phyloP scores from a whole-genome alignment of 23 red algal genomes.

The Gracilariopsis chorda region DNA sequence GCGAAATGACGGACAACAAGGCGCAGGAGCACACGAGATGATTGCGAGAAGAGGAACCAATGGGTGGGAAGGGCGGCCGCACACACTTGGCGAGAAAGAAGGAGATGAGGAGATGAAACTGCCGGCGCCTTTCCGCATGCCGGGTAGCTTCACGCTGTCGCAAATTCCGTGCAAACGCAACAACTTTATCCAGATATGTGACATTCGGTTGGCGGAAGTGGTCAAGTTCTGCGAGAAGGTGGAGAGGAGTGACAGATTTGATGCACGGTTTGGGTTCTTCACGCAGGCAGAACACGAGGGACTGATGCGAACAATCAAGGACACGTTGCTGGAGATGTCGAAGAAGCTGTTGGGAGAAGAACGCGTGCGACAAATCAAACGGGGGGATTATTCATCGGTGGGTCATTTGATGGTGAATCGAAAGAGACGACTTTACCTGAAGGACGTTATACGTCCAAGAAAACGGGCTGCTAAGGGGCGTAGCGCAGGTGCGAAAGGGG shows the following conservation, averaged over 20 bases:
- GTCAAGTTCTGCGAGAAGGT: not conserved
- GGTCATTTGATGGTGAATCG: not conserved
- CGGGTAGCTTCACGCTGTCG: not conserved
- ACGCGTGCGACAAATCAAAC: not conserved
- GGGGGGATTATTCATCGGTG: not conserved
- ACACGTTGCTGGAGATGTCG: not conserved
- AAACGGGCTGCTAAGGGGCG: not conserved
- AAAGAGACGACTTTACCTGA: not conserved
- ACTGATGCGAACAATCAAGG: not conserved
- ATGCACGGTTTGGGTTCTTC: slow-evolving; percentile 36
- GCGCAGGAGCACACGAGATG: not conserved
- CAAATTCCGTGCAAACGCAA: slow-evolving; percentile 13
- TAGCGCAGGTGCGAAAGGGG: not conserved
- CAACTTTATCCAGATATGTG: slow-evolving; percentile 56
- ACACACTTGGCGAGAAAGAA: not conserved
- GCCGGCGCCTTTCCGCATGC: not conserved
- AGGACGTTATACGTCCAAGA: not conserved
- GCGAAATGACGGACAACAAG: not conserved
- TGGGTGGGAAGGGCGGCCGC: not conserved
- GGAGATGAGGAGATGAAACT: not conserved
- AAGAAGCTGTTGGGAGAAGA: not conserved
- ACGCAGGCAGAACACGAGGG: not conserved
- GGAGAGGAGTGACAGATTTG: not conserved
- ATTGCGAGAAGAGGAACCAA: no score
- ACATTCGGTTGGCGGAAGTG: slow-evolving; percentile 15